Conservation (phyloP, 2,329 filamentous ascomycete genomes). For the Byssothecium circinans region DNA sequence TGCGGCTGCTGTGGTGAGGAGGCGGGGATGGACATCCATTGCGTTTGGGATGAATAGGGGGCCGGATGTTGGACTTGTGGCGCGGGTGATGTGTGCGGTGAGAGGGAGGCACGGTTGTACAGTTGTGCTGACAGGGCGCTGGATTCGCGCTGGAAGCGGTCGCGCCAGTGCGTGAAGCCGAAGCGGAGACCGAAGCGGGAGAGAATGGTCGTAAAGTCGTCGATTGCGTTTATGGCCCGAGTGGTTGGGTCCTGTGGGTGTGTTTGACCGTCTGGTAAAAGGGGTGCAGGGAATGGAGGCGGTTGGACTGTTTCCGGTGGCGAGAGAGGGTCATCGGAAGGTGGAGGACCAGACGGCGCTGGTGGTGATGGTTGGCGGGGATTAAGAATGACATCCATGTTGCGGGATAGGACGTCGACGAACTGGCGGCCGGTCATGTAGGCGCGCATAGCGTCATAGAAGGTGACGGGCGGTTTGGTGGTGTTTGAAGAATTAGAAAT, state of each 20-base stretch:
- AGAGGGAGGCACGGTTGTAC: conserved; percentile 38
- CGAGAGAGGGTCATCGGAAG: conserved; percentile 43
- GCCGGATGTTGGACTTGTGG: conserved; percentile 9
- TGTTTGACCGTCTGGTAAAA: conserved; percentile 26
- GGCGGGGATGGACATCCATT: conserved; percentile 28
- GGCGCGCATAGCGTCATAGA: conserved; percentile 82
- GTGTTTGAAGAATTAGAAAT: conserved; percentile 54
- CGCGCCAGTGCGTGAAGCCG: conserved; percentile 54
- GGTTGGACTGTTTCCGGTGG: conserved; percentile 29
- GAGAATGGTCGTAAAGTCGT: conserved; percentile 50
- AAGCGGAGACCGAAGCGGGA: conserved; percentile 51
- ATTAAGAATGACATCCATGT: conserved; percentile 51
- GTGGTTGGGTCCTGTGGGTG: conserved; percentile 36
- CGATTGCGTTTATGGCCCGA: conserved; percentile 51
- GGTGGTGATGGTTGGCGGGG: conserved; percentile 47
- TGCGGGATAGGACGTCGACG: conserved; percentile 58
- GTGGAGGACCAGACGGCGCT: conserved; percentile 29
- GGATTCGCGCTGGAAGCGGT: conserved; percentile 52
- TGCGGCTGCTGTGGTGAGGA: conserved; percentile 22
- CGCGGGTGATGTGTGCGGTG: conserved; percentile 29
- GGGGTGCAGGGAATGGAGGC: conserved; percentile 38
- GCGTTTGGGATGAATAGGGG: conserved; percentile 23
- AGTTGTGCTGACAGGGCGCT: conserved; percentile 46
- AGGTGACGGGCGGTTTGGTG: conserved; percentile 73
- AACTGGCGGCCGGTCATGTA: conserved; percentile 68